Conservation (phyloP, 129 eudicot genomes). For the Escallonia herrerae region DNA sequence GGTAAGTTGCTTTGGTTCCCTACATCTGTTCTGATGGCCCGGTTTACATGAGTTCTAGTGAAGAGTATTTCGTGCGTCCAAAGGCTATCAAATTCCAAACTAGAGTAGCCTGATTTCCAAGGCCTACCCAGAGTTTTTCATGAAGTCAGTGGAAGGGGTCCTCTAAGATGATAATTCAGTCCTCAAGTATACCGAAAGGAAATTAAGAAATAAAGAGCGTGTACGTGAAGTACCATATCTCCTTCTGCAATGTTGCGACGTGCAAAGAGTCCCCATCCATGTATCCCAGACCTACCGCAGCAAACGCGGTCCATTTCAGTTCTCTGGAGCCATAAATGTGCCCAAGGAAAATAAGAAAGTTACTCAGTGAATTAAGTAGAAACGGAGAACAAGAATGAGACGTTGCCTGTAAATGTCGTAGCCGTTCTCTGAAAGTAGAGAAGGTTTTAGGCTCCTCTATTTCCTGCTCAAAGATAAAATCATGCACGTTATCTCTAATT, state of each 20-base stretch:
- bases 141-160: neutral
- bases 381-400: constrained; percentile 8
- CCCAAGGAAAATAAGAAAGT: constrained; percentile 8
- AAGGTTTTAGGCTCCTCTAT: constrained; percentile 62
- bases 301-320: constrained; percentile 91
- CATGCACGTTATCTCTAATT: neutral
- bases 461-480: constrained; percentile 40
- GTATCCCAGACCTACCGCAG: constrained; percentile 93
- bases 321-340: constrained; percentile 50
- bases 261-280: constrained; percentile 99
- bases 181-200: neutral
- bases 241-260: constrained; percentile 80
- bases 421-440: constrained; percentile 83
- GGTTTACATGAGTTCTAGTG: neutral
- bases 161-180: neutral
- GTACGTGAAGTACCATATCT: constrained; percentile 58
- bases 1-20: neutral
- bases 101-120: neutral
- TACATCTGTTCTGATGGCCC: neutral
- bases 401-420: constrained; percentile 78
- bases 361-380: neutral
- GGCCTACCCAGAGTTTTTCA: neutral
- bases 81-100: too few species aligned
- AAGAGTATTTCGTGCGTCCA: neutral
- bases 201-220: neutral